Conservation (phyloP, 148 eudicot species). For the Arbutus unedo region DNA sequence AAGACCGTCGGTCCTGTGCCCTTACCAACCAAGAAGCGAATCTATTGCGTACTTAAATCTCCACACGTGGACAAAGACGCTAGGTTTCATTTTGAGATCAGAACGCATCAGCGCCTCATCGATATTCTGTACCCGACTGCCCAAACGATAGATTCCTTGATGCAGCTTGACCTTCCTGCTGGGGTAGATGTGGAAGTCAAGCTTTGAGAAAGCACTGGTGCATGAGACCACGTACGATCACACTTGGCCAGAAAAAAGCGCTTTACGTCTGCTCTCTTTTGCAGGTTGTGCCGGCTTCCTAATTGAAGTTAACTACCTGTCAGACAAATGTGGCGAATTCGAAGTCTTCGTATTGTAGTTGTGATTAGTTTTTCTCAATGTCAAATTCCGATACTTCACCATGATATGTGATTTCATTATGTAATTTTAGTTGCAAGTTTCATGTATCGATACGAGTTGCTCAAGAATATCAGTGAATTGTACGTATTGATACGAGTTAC, state of each 20-base stretch:
- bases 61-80: constrained; percentile 98
- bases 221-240: background rate
- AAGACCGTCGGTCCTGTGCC: constrained; percentile 98
- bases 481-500: too few relatives aligned
- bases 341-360: constrained; percentile 4
- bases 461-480: background rate
- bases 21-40: constrained; percentile 77
- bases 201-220: constrained; percentile 44
- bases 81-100: constrained; percentile 91
- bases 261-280: background rate
- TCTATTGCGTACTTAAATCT: constrained; percentile 86
- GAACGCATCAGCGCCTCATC: constrained; percentile 92
- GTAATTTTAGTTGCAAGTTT: background rate
- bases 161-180: constrained; percentile 97
- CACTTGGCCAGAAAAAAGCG: background rate
- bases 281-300: background rate
- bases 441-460: background rate
- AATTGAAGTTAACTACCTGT: background rate
- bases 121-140: constrained; percentile 93
- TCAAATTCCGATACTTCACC: background rate
- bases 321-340: background rate
- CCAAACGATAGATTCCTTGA: constrained; percentile 88
- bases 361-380: constrained; percentile 10
- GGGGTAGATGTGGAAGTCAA: constrained; percentile 98
- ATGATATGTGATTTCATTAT: background rate